Percentiles rank a stretch among this genome's conserved stretches.
Evolutionary conservation across 2,329 filamentous ascomycete genomes (phyloP).

Genomic region (Chaetomiaceae sp.): DNA sequence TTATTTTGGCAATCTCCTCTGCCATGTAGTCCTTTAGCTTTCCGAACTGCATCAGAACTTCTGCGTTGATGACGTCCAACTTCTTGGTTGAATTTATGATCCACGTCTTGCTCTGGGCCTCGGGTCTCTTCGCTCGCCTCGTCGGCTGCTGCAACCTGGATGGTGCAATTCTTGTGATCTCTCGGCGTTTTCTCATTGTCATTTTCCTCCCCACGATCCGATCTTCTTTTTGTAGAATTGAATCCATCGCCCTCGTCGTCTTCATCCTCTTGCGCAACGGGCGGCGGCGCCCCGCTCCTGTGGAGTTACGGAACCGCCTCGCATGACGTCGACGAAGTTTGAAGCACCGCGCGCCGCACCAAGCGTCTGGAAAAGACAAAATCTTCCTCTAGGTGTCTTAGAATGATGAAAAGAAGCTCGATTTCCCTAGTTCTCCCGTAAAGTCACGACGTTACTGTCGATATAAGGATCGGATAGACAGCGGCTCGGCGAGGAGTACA

Average conservation of each 20-base stretch:
- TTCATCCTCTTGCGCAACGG: too few species aligned
- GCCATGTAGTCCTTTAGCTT: conserved; percentile 7
- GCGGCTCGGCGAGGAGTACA: conserved; percentile 30
- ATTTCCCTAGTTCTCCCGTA: too few species aligned
- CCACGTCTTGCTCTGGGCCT: neutral
- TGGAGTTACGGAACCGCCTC: neutral
- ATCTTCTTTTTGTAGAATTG: too few species aligned
- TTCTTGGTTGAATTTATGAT: conserved; percentile 3
- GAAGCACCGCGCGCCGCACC: conserved; percentile 2
- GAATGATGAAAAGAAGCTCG: too few species aligned
- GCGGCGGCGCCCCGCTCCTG: neutral
- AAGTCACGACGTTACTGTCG: too few species aligned
- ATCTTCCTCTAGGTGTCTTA: too few species aligned
- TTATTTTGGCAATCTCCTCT: conserved; percentile 1
- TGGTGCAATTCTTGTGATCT: neutral
- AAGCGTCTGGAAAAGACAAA: neutral
- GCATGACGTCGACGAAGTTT: conserved; percentile 4
- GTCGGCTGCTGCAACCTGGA: neutral
- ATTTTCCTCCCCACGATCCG: neutral
- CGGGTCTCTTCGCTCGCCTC: neutral
- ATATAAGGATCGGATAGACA: conserved; percentile 30
- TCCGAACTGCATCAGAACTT: conserved; percentile 3
- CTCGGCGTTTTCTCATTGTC: neutral
- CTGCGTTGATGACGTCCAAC: conserved; percentile 5
- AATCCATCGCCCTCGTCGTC: too few species aligned